Evolutionary conservation across 345 rosid species (phyloP), one percentile per base, ranked within the genome.

Genomic region (Eucalyptus coolabah): DNA sequence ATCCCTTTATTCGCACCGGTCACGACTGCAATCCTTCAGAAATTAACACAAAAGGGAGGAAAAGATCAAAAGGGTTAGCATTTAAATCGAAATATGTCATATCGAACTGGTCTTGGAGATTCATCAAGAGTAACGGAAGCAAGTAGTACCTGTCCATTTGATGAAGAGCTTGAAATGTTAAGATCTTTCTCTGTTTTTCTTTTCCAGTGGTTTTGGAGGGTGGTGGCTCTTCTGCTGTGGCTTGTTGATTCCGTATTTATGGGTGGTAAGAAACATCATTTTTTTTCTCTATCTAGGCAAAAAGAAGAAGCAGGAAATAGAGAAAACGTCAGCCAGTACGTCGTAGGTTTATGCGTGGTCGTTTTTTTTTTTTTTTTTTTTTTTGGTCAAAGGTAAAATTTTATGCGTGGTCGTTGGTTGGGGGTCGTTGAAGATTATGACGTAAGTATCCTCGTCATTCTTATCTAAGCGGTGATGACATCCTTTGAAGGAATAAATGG

Each of bases 1-100:
- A 91, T 45, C 53, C 92, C 91, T 87, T 91, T 91, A 60, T 91
- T 91, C 3, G 65, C 92, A 28, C 91, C 92, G 0, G 92, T 91
- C 37, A 91, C 91, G 12, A 85, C 92, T 14, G 92, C 92, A 28
- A 89, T 54, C 88, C 91, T 89, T 51, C 8, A 3, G 7, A 77
- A 21, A 37, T 77, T 37, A 77, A 37, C 28, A 77, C 28, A 37
- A 12, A 21, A 21, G 24, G 8, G 8, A 77, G 83, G 42, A 77
- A 26, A 77, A 40, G 4, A 77, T 7, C 24, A 37, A 21, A 77
- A 40, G 28, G 83, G 83, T 40, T 6, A 6, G 30, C 47, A 6
- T 40, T 40, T 21, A 37, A 21, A 12, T 40, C 3, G 30, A 37
- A 77, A 77, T 42, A 3, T 21, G 12, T 2, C 83, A 40, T 77